Conservation (phyloP, 1,139 yeast genomes). For the Debaryomyces coudertii region DNA sequence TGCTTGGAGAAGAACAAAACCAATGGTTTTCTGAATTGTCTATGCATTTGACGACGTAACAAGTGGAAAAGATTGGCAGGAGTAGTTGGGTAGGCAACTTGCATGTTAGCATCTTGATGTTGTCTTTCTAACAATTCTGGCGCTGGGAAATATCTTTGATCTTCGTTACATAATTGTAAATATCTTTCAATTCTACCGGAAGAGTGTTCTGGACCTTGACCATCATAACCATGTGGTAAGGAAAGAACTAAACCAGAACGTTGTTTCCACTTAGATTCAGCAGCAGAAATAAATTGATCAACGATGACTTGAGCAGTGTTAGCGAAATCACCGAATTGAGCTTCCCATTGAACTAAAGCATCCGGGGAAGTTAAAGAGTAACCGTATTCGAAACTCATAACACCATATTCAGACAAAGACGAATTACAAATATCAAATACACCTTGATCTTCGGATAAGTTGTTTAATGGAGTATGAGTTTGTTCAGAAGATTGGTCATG, state of each 20-base stretch:
- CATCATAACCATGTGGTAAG: slow-evolving; percentile 99
- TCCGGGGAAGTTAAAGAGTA: slow-evolving; percentile 97
- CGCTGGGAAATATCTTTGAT: slow-evolving; percentile 90
- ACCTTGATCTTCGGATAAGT: slow-evolving; percentile 80
- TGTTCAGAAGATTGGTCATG: slow-evolving; percentile 92
- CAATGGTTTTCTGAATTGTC: slow-evolving; percentile 98
- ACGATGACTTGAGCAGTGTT: slow-evolving; percentile 98
- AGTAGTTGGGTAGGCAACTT: slow-evolving; percentile 96
- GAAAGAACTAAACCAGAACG: slow-evolving; percentile 95
- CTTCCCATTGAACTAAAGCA: slow-evolving; percentile 97
- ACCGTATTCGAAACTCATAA: slow-evolving; percentile 98
- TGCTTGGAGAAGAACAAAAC: slow-evolving; percentile 88
- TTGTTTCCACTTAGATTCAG: slow-evolving; percentile 98
- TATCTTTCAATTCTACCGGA: slow-evolving; percentile 98
- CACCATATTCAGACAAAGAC: slow-evolving; percentile 98
- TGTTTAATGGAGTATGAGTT: slow-evolving; percentile 81
- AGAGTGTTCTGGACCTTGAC: slow-evolving; percentile 99
- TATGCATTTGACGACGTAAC: slow-evolving; percentile 98
- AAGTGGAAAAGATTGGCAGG: slow-evolving; percentile 97
- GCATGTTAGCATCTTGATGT: slow-evolving; percentile 98
- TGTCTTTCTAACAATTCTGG: slow-evolving; percentile 90
- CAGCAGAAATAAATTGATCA: slow-evolving; percentile 96
- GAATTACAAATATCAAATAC: slow-evolving; percentile 90
- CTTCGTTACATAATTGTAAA: slow-evolving; percentile 94
- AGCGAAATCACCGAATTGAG: slow-evolving; percentile 99